Evolutionary conservation across 805 yeast species (phyloP), one percentile per base, ranked within the genome.

Genomic region (Wickerhamiella kazuoi): DNA sequence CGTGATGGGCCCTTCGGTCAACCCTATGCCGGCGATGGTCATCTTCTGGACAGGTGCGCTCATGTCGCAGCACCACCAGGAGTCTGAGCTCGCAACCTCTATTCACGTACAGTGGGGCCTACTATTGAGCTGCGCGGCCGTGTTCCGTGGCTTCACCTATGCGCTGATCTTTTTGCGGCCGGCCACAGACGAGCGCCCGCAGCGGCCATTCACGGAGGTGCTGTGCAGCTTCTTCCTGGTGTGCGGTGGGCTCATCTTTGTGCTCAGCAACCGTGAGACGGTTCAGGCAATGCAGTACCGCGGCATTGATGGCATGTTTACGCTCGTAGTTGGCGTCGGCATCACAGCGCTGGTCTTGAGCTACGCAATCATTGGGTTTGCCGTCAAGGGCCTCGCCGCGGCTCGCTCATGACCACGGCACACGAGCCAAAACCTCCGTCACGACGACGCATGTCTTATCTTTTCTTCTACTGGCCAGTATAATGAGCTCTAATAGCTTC

Each of bases 21-120:
- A 90, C 55, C 96, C 96, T 26, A 83, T 90, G 71, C 96, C 97
- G 3, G 75, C 81, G 1, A 71, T 90, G 47, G 83, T 93, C 2
- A 80, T 90, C 26, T 90, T 81, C 61, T 90, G 95, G 94, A 90
- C 97, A 1, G 98, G 98, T 21, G 68, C 78, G 13, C 66, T 90
- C 45, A 90, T 90, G 98, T 84, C 96, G 1, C 82, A 79, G 57
- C 98, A 90, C 59, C 75, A 74, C 30, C 98, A 90, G 59, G 79
- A 86, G 4, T 76, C 90, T 1, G 64, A 56, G 39, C 67, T 79
- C 24, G 76, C 95, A 2, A 83, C 96, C 2, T 64, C 60, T 15
- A 71, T 90, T 45, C 98, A 90, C 57, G 62, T 70, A 39, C 96
- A 84, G 60, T 90, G 98, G 98, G 98, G 98, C 6, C 67, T 69